Evolutionary conservation across 306 rosid genomes (phyloP).

Genomic region (Pyrus communis): DNA sequence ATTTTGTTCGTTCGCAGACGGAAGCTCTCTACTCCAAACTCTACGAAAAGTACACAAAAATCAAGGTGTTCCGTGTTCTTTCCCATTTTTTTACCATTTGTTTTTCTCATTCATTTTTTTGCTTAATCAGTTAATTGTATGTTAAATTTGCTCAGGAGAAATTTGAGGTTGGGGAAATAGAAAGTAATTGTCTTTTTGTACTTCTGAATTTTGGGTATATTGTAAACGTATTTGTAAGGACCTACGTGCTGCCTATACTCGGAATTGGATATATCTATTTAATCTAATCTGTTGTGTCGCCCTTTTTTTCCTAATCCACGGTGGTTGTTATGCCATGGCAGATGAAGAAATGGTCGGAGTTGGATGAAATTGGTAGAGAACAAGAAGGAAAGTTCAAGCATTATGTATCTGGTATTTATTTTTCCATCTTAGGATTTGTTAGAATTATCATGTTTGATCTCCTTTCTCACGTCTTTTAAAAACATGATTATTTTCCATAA

Average conservation of each 20-base stretch:
- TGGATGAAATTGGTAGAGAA: conserved; percentile 44
- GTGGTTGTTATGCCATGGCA: conserved; percentile 20
- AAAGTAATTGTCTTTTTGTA: not conserved
- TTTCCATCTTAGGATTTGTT: not conserved
- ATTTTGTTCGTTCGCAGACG: conserved; percentile 28
- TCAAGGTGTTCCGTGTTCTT: conserved; percentile 46
- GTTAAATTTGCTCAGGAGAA: not conserved
- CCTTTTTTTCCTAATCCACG: not conserved
- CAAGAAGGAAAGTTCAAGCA: conserved; percentile 68
- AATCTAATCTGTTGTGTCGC: not conserved
- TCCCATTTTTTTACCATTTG: not conserved
- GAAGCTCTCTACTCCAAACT: conserved; percentile 80
- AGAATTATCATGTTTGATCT: not conserved
- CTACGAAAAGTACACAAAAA: conserved; percentile 53
- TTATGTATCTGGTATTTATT: conserved; percentile 52
- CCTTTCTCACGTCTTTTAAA: not conserved
- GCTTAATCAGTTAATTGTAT: not conserved
- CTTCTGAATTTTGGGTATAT: not conserved
- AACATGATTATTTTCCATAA: not conserved
- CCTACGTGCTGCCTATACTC: not conserved
- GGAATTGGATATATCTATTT: not conserved
- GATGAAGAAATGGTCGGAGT: conserved; percentile 46
- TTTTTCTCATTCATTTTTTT: not conserved
- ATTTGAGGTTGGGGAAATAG: not conserved
- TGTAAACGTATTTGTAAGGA: not conserved